phyloP scores from a whole-genome alignment of 1,139 yeast species.

The Petasospora rhodanensis region DNA sequence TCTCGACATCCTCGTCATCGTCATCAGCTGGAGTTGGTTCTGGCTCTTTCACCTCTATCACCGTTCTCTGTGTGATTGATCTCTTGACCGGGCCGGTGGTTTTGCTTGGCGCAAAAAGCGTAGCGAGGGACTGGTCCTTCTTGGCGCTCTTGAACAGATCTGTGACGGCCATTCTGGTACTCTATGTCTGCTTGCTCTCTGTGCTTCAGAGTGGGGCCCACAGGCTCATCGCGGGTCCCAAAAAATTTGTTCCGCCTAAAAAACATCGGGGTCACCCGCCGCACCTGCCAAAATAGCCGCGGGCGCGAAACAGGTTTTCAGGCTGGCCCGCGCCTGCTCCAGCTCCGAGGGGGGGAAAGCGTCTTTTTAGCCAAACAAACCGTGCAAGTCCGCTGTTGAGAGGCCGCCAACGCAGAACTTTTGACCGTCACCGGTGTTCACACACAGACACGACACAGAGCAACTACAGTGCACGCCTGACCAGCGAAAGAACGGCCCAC shows the following conservation, averaged over 20 bases:
- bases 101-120: constrained; percentile 25
- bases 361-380: too few species aligned
- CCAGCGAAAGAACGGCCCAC: too few species aligned
- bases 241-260: background rate
- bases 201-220: background rate
- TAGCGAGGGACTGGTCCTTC: constrained; percentile 21
- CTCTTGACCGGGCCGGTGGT: constrained; percentile 28
- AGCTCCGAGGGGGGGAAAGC: too few species aligned
- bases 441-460: background rate
- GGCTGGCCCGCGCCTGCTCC: too few species aligned
- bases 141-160: constrained; percentile 20
- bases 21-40: constrained; percentile 2
- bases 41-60: constrained; percentile 16
- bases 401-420: background rate
- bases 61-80: constrained; percentile 23
- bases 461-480: background rate
- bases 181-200: background rate
- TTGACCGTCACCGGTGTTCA: background rate
- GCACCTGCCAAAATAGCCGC: too few species aligned
- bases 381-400: too few species aligned
- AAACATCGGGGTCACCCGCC: too few species aligned
- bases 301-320: too few species aligned
- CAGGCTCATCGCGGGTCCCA: constrained; percentile 18
- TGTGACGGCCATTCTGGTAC: constrained; percentile 21
- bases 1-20: too few species aligned